Conservation (phyloP, 2,329 filamentous ascomycete genomes). For the Keithomyces neogunnii region DNA sequence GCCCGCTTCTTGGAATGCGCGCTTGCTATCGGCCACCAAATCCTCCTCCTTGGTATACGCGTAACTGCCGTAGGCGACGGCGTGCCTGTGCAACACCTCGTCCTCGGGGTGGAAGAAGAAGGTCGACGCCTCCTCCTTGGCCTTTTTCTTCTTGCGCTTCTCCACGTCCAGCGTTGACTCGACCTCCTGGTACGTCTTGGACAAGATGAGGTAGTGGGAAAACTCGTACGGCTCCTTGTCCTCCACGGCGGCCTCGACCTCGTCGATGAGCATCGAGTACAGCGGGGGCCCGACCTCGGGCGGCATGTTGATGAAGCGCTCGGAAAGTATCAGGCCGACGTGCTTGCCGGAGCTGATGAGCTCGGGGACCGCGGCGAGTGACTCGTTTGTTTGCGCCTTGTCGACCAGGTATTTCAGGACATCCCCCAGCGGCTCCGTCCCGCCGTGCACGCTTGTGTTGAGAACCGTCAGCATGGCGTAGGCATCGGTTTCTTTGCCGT, state of each 20-base stretch:
- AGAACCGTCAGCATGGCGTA: slow-evolving; percentile 88
- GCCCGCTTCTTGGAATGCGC: slow-evolving; percentile 89
- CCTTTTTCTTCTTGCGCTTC: slow-evolving; percentile 54
- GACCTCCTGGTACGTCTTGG: slow-evolving; percentile 87
- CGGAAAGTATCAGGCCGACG: slow-evolving; percentile 80
- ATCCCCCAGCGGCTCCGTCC: slow-evolving; percentile 62
- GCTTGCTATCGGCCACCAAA: slow-evolving; percentile 78
- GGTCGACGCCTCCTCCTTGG: slow-evolving; percentile 48
- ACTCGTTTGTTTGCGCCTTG: slow-evolving; percentile 42
- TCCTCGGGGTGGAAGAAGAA: slow-evolving; percentile 98
- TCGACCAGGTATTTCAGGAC: slow-evolving; percentile 63
- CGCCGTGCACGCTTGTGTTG: slow-evolving; percentile 71
- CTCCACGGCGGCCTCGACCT: slow-evolving; percentile 79
- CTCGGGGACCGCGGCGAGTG: slow-evolving; percentile 47
- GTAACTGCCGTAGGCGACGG: slow-evolving; percentile 60
- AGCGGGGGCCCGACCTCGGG: slow-evolving; percentile 84
- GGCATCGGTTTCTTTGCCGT: slow-evolving; percentile 84
- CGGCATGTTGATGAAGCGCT: slow-evolving; percentile 96
- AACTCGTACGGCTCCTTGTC: slow-evolving; percentile 91
- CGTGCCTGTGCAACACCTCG: slow-evolving; percentile 74
- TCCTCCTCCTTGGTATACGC: slow-evolving; percentile 77
- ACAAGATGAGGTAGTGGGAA: slow-evolving; percentile 84
- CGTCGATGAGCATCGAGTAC: slow-evolving; percentile 89
- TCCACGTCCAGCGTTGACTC: slow-evolving; percentile 69
- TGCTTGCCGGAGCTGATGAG: slow-evolving; percentile 49